These are phyloP conservation scores for Peziza echinospora DNA, from an alignment of 495 filamentous ascomycete genomes.

Conservation along the genomic window DNA sequence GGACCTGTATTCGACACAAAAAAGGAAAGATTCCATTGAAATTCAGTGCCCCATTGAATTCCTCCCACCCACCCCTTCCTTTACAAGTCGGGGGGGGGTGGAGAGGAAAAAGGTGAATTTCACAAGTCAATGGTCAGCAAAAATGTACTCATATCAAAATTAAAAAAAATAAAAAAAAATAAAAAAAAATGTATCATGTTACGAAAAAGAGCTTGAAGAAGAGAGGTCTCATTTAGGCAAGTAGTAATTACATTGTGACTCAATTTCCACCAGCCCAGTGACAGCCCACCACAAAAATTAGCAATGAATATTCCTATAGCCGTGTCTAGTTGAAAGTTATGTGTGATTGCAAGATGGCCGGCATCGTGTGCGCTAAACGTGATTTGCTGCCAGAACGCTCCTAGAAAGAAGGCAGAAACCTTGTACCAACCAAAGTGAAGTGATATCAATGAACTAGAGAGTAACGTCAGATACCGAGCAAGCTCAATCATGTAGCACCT, in stretches of 20 bases:
- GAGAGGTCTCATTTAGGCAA: not conserved
- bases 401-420: conserved; percentile 52
- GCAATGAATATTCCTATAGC: conserved; percentile 79
- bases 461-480: conserved; percentile 42
- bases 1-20: conserved; percentile 32
- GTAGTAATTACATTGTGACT: conserved; percentile 49
- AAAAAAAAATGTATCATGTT: too few relatives aligned
- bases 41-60: too few relatives aligned
- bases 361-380: conserved; percentile 93
- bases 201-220: too few relatives aligned
- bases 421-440: conserved; percentile 54
- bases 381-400: conserved; percentile 83
- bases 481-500: conserved; percentile 54
- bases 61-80: too few relatives aligned
- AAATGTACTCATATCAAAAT: too few relatives aligned
- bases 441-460: conserved; percentile 43
- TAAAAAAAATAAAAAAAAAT: too few relatives aligned
- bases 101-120: too few relatives aligned
- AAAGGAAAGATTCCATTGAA: too few relatives aligned
- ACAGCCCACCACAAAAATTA: conserved; percentile 76
- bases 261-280: conserved; percentile 88
- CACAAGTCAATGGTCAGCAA: too few relatives aligned
- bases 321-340: conserved; percentile 60
- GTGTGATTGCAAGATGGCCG: conserved; percentile 93
- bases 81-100: too few relatives aligned